Percentiles rank a stretch among this genome's conserved stretches.
phyloP scores from a whole-genome alignment of 129 eudicot species.

The Rutidosis leptorrhynchoides region DNA sequence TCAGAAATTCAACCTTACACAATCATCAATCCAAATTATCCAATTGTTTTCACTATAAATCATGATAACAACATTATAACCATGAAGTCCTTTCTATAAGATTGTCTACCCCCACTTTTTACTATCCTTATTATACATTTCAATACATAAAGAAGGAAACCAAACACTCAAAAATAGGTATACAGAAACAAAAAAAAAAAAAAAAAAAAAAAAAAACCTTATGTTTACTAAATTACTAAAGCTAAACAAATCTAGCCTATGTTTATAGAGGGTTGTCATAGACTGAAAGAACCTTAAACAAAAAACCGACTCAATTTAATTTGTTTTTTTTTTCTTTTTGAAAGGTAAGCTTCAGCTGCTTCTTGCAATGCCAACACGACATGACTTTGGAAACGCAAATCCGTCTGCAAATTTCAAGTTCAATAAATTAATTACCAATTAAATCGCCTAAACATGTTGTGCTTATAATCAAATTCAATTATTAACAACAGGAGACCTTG shows the following conservation, averaged over 20 bases:
- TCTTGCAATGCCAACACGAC: slow-evolving; percentile 47
- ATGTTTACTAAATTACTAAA: too few species aligned
- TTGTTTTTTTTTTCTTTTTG: too few species aligned
- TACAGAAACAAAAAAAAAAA: background rate
- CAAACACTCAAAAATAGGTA: background rate
- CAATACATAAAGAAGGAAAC: background rate
- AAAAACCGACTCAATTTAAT: background rate
- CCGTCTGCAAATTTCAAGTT: slow-evolving; percentile 23
- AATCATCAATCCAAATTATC: background rate
- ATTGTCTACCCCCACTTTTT: background rate
- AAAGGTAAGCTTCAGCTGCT: slow-evolving; percentile 44
- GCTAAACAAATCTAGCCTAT: background rate
- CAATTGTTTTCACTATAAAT: background rate
- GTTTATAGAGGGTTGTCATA: background rate
- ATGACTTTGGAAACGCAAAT: slow-evolving; percentile 47
- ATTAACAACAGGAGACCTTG: slow-evolving; percentile 27
- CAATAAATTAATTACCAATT: background rate
- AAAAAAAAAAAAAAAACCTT: too few species aligned
- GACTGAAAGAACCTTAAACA: background rate
- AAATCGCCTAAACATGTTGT: background rate
- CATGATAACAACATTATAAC: background rate
- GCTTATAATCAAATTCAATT: background rate
- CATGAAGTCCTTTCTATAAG: background rate
- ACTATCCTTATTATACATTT: background rate
- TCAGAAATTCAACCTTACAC: background rate